Conservation (phyloP, 1,284 basidiomycete species). For the Limonomyces culmigenus region DNA sequence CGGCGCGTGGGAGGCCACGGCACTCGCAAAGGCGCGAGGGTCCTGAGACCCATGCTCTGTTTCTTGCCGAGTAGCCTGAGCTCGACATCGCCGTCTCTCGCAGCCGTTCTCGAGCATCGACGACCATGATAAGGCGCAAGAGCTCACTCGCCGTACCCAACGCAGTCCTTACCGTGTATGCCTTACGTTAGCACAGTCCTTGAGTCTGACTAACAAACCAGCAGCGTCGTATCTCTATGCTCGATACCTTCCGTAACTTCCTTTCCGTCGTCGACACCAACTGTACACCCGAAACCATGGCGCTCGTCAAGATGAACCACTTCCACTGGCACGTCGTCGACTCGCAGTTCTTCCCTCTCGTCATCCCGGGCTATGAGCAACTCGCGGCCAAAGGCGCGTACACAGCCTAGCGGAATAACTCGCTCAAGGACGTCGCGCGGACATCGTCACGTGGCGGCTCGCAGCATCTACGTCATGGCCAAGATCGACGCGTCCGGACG, state of each 20-base stretch:
- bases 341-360: constrained; percentile 62
- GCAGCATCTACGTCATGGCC: constrained; percentile 67
- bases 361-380: constrained; percentile 42
- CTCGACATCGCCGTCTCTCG: constrained; percentile 25
- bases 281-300: constrained; percentile 72
- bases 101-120: constrained; percentile 39
- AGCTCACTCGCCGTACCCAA: constrained; percentile 39
- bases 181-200: constrained; percentile 41
- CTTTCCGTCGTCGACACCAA: constrained; percentile 53
- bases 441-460: constrained; percentile 57
- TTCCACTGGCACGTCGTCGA: constrained; percentile 77
- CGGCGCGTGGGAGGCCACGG: constrained; percentile 21
- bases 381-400: constrained; percentile 61
- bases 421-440: constrained; percentile 36
- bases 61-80: constrained; percentile 17
- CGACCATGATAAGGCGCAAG: constrained; percentile 49
- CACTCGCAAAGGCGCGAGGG: constrained; percentile 14
- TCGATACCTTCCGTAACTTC: constrained; percentile 64
- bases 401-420: constrained; percentile 37
- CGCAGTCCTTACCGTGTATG: too few species aligned
- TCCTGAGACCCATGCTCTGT: constrained; percentile 22
- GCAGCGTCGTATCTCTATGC: constrained; percentile 67
- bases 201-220: constrained; percentile 12
- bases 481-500: constrained; percentile 69
- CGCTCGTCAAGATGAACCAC: constrained; percentile 69